Base-by-base conservation (phyloP, 1,139 yeast genomes). In the Magnusiomyces clavatus region DNA sequence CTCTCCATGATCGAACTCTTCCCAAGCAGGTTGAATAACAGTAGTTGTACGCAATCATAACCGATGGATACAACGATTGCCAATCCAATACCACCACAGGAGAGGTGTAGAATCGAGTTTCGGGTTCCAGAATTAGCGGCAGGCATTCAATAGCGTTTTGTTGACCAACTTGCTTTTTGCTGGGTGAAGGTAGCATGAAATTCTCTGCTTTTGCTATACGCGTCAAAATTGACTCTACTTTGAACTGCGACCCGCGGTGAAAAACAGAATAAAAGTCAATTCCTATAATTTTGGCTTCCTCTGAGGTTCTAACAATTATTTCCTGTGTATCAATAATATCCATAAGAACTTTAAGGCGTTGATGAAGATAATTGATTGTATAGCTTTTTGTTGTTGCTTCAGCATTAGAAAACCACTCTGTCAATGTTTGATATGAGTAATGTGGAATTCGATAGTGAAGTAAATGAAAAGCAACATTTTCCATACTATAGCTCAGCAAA, bases 41-140 rank as follows among this genome's bases (percentile, higher is more conserved):
- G 60, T 87, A 84, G 62, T 92, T 92, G 65, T 86, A 87, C 0
- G 97, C 98, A 60, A 89, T 87, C 67, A 92, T 79, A 16, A 92
- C 77, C 0, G 97, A 89, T 0, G 98, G 98, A 62, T 92, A 92
- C 52, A 92, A 74, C 0, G 97, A 88, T 62, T 92, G 97, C 62
- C 92, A 92, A 66, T 92, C 98, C 34, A 92, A 69, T 0, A 92
- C 97, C 12, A 90, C 77, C 48, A 92, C 72, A 0, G 98, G 98
- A 48, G 94, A 85, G 55, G 87, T 88, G 66, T 89, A 92, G 60
- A 83, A 86, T 43, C 80, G 81, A 5, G 96, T 81, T 43, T 80
- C 80, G 0, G 98, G 98, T 63, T 92, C 98, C 89, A 92, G 80
- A 3, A 92, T 87, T 53, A 92, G 71, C 0, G 98, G 96, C 8